Conservation (phyloP, 163 green algal species). For the Volvox carteri region DNA sequence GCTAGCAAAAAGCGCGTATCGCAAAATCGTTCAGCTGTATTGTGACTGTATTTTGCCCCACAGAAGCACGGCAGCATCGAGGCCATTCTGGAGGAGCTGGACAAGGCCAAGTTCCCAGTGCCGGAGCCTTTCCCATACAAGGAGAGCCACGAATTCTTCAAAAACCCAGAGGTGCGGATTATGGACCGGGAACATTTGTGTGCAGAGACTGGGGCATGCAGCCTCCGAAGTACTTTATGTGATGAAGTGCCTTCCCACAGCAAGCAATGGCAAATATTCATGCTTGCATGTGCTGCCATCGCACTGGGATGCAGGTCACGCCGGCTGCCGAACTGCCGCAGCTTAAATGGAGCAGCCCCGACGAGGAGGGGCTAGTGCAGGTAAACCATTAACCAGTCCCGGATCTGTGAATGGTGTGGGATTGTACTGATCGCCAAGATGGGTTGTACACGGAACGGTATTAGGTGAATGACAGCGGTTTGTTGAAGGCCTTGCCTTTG, state of each 20-base stretch:
- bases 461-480: too few relatives aligned
- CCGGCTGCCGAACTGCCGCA: slow-evolving; percentile 75
- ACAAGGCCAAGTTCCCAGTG: slow-evolving; percentile 83
- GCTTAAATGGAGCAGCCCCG: slow-evolving; percentile 92
- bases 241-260: not conserved
- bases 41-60: too few relatives aligned
- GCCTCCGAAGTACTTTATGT: not conserved
- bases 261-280: not conserved
- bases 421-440: too few relatives aligned
- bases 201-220: not conserved
- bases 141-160: slow-evolving; percentile 92
- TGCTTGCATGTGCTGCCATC: not conserved
- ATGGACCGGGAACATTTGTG: not conserved
- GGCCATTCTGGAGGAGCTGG: slow-evolving; percentile 74
- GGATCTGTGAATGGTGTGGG: too few relatives aligned
- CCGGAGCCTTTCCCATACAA: slow-evolving; percentile 88
- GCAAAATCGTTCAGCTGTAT: too few relatives aligned
- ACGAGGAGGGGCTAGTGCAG: slow-evolving; percentile 83
- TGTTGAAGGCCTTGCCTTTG: too few relatives aligned
- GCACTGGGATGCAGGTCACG: not conserved
- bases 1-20: too few relatives aligned
- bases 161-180: slow-evolving; percentile 87
- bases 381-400: not conserved
- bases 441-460: too few relatives aligned
- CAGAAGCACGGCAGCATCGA: slow-evolving; percentile 80